Percentiles rank a stretch among this genome's conserved stretches.
Evolutionary conservation across 2,329 filamentous ascomycete genomes (phyloP).

Genomic region (Penicillium psychrosexuale): DNA sequence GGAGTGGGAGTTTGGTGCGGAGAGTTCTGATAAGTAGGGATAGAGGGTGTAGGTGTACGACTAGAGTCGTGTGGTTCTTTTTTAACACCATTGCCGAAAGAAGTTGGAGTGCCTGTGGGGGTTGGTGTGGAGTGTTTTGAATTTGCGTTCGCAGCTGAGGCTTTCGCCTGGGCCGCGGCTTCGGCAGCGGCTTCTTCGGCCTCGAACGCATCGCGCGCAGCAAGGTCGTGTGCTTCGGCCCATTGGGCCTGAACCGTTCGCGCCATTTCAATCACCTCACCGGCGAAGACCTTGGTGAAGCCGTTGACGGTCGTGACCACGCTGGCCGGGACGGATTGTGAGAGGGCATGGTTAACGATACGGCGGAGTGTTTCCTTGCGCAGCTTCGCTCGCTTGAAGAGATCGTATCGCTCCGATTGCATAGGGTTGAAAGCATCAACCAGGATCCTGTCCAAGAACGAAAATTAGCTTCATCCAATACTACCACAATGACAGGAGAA

Average conservation of each 20-base stretch:
- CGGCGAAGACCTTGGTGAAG: slow-evolving; percentile 65
- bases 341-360: slow-evolving; percentile 65
- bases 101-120: slow-evolving; percentile 11
- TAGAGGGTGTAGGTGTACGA: slow-evolving; percentile 12
- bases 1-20: slow-evolving; percentile 11
- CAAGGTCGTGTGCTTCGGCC: slow-evolving; percentile 51
- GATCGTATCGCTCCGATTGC: slow-evolving; percentile 49
- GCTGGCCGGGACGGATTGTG: slow-evolving; percentile 62
- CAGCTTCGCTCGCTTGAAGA: slow-evolving; percentile 50
- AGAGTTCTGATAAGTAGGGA: slow-evolving; percentile 9
- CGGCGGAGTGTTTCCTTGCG: slow-evolving; percentile 51
- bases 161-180: slow-evolving; percentile 31
- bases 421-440: slow-evolving; percentile 48
- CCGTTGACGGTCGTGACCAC: slow-evolving; percentile 63
- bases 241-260: slow-evolving; percentile 58
- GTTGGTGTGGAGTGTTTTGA: slow-evolving; percentile 17
- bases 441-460: slow-evolving; percentile 35
- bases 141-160: slow-evolving; percentile 20
- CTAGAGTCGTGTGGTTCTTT: slow-evolving; percentile 23
- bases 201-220: slow-evolving; percentile 54
- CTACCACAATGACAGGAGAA: background rate
- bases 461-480: slow-evolving; percentile 7
- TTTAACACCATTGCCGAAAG: slow-evolving; percentile 23
- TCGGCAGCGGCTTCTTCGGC: slow-evolving; percentile 57
- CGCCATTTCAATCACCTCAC: slow-evolving; percentile 63